Evolutionary conservation across 2,329 filamentous ascomycete species (phyloP).

Genomic region (Colletotrichum musae): DNA sequence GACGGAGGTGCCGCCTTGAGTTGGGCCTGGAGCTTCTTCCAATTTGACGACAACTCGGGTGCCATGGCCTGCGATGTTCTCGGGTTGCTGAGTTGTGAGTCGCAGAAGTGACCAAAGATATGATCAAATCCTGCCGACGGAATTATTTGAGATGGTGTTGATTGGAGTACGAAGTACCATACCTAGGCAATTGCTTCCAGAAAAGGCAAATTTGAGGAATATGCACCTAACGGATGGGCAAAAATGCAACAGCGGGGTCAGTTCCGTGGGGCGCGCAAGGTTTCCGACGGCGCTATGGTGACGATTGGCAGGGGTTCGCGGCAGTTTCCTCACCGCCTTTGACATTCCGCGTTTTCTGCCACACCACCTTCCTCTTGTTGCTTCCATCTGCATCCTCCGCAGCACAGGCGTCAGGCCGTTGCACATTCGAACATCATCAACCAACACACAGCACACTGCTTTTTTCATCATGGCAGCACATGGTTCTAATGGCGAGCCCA

Average conservation of each 20-base stretch:
- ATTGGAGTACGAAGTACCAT: too few species aligned
- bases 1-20: conserved; percentile 63
- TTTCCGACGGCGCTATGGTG: too few species aligned
- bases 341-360: conserved; percentile 38
- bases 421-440: conserved; percentile 24
- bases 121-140: background rate
- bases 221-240: conserved; percentile 29
- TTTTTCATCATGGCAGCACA: conserved; percentile 68
- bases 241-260: background rate
- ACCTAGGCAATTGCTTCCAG: background rate
- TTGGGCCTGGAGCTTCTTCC: conserved; percentile 82
- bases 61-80: conserved; percentile 52
- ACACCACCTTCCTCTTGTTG: conserved; percentile 26
- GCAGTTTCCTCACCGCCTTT: conserved; percentile 33
- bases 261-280: background rate
- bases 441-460: conserved; percentile 9
- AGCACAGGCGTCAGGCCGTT: background rate
- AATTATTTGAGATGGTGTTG: too few species aligned
- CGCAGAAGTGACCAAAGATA: background rate
- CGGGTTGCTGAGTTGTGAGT: background rate
- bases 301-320: conserved; percentile 18
- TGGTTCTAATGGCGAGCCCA: conserved; percentile 64
- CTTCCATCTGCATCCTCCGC: conserved; percentile 12
- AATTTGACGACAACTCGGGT: conserved; percentile 75
- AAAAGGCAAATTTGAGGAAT: conserved; percentile 27